phyloP scores from a whole-genome alignment of 371 early-diverging fungal genomes.

The Mortierella sp. region DNA sequence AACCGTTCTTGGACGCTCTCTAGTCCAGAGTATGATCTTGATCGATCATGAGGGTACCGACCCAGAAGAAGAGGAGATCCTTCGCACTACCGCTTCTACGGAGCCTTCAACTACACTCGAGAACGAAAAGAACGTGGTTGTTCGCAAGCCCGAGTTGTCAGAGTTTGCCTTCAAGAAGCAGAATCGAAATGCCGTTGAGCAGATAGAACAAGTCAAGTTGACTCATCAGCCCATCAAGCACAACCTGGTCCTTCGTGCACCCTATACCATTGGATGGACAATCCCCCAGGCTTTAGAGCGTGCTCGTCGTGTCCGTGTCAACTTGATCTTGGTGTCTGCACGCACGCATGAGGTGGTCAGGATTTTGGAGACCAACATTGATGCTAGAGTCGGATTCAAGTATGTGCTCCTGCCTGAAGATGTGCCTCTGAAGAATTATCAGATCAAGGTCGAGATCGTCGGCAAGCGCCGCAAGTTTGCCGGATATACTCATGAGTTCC shows the following conservation, averaged over 20 bases:
- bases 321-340: constrained; percentile 27
- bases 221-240: constrained; percentile 39
- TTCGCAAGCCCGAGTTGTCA: neutral
- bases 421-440: constrained; percentile 23
- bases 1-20: constrained; percentile 36
- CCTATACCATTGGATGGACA: constrained; percentile 52
- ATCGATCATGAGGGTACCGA: constrained; percentile 25
- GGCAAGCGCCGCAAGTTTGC: constrained; percentile 53
- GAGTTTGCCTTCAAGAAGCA: constrained; percentile 24
- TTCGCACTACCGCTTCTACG: neutral
- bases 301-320: constrained; percentile 36
- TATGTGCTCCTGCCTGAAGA: constrained; percentile 49
- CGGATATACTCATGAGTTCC: constrained; percentile 41
- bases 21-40: constrained; percentile 46
- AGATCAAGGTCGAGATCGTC: constrained; percentile 49
- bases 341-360: constrained; percentile 18
- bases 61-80: constrained; percentile 17
- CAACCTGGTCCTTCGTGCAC: constrained; percentile 45
- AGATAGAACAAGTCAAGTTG: constrained; percentile 28
- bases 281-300: constrained; percentile 40
- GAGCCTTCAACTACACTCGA: neutral
- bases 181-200: constrained; percentile 20
- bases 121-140: neutral
- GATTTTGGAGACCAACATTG: constrained; percentile 33
- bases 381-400: constrained; percentile 42